Conservation (phyloP, 352 stramenopile genomes). For the Globisporangium paddicum region DNA sequence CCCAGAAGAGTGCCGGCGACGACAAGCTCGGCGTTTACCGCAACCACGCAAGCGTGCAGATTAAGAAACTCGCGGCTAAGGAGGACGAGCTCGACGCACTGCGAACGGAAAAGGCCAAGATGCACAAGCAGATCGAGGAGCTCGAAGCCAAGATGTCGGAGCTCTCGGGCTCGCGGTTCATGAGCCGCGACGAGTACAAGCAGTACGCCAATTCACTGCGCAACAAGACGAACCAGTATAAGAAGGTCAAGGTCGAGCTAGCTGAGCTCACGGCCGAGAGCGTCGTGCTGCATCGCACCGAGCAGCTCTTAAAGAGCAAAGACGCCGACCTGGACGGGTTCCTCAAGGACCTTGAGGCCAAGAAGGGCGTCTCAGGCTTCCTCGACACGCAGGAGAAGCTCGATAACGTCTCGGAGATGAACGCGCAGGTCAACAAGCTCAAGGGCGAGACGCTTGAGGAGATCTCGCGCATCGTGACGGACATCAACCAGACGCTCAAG, state of each 20-base stretch:
- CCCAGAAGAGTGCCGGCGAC: slow-evolving; percentile 59
- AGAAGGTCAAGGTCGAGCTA: slow-evolving; percentile 88
- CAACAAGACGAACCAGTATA: slow-evolving; percentile 92
- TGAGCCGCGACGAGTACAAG: slow-evolving; percentile 88
- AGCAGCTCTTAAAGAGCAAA: slow-evolving; percentile 88
- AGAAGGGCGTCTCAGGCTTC: slow-evolving; percentile 84
- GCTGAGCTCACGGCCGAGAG: slow-evolving; percentile 79
- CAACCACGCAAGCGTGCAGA: slow-evolving; percentile 84
- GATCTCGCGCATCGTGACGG: slow-evolving; percentile 88
- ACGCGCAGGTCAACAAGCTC: slow-evolving; percentile 85
- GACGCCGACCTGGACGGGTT: slow-evolving; percentile 84
- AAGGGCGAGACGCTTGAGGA: slow-evolving; percentile 93
- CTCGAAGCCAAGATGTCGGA: slow-evolving; percentile 61
- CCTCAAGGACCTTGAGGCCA: slow-evolving; percentile 75
- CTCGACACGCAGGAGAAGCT: slow-evolving; percentile 86
- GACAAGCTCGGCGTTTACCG: slow-evolving; percentile 91
- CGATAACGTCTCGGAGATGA: slow-evolving; percentile 84
- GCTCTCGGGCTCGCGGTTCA: slow-evolving; percentile 63
- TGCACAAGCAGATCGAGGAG: slow-evolving; percentile 73
- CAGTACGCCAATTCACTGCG: slow-evolving; percentile 85
- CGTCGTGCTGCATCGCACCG: slow-evolving; percentile 89
- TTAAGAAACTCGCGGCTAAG: slow-evolving; percentile 87
- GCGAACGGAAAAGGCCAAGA: slow-evolving; percentile 42
- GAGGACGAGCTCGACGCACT: slow-evolving; percentile 84
- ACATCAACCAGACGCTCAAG: slow-evolving; percentile 90